These are phyloP conservation scores for Acacia melanoxylon DNA, from an alignment of 306 rosid species.

Conservation along the genomic window DNA sequence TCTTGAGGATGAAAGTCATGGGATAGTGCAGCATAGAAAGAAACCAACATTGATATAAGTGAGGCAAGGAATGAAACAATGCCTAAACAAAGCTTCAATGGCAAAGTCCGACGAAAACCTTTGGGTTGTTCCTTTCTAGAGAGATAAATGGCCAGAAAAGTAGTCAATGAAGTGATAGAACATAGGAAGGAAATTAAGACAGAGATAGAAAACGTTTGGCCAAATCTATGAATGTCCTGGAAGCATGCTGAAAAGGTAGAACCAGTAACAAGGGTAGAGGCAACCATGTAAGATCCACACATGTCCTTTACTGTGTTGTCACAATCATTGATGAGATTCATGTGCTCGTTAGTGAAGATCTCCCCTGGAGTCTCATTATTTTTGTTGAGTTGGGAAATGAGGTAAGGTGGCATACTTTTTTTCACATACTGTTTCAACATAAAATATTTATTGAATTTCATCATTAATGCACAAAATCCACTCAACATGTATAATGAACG, in stretches of 20 bases:
- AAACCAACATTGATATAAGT: background rate
- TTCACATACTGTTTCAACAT: constrained; percentile 9
- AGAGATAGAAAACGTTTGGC: background rate
- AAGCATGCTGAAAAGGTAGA: background rate
- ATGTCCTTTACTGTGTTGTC: background rate
- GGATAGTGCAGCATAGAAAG: background rate
- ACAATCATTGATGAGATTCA: background rate
- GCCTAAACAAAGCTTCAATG: background rate
- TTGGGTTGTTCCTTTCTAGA: background rate
- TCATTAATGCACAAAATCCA: background rate
- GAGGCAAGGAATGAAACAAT: background rate
- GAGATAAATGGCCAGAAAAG: background rate
- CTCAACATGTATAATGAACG: background rate
- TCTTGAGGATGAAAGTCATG: background rate
- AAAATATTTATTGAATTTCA: background rate
- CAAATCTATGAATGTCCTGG: background rate
- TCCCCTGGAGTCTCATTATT: background rate
- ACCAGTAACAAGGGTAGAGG: background rate
- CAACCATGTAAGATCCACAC: constrained; percentile 10
- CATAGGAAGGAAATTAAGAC: background rate
- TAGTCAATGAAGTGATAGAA: background rate
- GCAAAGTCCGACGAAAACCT: background rate
- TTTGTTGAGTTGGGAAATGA: background rate
- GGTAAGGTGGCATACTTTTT: background rate
- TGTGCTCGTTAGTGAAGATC: constrained; percentile 4